Evolutionary conservation across 2,329 filamentous ascomycete species (phyloP).

Genomic region (Leptographium procerum): DNA sequence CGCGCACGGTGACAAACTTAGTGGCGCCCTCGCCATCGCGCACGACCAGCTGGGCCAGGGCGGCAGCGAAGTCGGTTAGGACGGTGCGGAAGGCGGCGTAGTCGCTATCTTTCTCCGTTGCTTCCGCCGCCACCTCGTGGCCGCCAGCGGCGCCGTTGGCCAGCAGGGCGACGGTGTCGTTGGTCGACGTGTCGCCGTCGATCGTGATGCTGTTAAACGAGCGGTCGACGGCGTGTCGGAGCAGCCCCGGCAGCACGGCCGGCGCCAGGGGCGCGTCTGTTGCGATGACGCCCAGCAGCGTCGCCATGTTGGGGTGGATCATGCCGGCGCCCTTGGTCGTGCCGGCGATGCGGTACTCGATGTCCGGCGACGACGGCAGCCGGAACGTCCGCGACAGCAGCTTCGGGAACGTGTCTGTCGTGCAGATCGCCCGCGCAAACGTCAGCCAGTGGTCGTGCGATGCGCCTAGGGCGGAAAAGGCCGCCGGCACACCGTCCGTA

Average conservation of each 20-base stretch:
- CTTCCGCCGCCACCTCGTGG: constrained; percentile 41
- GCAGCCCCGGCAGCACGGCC: constrained; percentile 53
- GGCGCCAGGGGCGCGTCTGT: constrained; percentile 78
- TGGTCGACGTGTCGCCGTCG: constrained; percentile 94
- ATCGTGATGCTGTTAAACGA: constrained; percentile 97
- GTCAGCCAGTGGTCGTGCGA: constrained; percentile 79
- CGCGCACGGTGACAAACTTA: constrained; percentile 91
- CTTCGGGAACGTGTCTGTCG: constrained; percentile 97
- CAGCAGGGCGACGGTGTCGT: constrained; percentile 90
- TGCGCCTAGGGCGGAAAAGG: constrained; percentile 57
- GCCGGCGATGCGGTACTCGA: constrained; percentile 76
- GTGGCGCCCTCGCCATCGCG: constrained; percentile 95
- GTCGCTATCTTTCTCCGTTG: no score
- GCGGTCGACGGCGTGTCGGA: constrained; percentile 63
- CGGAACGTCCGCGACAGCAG: constrained; percentile 75
- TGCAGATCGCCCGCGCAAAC: constrained; percentile 87
- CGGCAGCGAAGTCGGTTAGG: constrained; percentile 66
- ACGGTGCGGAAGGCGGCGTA: constrained; percentile 60
- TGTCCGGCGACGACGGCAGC: constrained; percentile 65
- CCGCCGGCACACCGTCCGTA: constrained; percentile 65
- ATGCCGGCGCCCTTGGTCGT: constrained; percentile 98
- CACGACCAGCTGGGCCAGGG: constrained; percentile 85
- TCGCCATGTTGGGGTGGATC: constrained; percentile 99
- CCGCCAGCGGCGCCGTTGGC: constrained; percentile 89
- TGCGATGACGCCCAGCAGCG: constrained; percentile 79